These are phyloP conservation scores for Astrephomene gubernaculifera DNA, from an alignment of 139 green algal species.

Conservation along the genomic window DNA sequence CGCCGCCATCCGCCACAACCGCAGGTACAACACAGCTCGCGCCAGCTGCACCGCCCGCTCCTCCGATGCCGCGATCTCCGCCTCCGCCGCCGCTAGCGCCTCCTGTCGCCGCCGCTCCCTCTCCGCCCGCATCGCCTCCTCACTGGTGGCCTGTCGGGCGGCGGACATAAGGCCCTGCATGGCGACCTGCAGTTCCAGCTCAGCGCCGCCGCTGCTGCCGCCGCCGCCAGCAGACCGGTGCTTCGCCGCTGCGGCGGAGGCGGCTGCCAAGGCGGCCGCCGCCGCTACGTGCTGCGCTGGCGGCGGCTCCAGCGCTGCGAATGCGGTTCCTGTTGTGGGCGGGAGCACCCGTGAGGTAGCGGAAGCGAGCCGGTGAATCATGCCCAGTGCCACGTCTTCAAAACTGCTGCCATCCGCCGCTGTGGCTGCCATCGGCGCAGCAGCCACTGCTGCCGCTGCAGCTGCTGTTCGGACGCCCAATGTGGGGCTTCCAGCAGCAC, in stretches of 20 bases:
- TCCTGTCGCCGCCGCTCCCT: constrained; percentile 4
- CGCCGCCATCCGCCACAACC: constrained; percentile 12
- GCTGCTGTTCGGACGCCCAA: background rate
- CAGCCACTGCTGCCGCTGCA: background rate
- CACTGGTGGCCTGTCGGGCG: background rate
- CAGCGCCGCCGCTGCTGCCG: background rate
- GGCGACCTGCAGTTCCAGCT: constrained; percentile 22
- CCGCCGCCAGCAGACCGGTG: background rate
- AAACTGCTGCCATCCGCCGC: constrained; percentile 1
- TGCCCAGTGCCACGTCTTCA: background rate
- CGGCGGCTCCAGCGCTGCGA: constrained; percentile 1
- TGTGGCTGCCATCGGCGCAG: background rate
- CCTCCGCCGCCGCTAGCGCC: constrained; percentile 13
- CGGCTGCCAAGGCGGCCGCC: constrained; percentile 18
- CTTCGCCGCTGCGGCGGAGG: background rate
- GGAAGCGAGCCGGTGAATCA: background rate
- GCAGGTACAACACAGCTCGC: background rate
- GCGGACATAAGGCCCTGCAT: constrained; percentile 22
- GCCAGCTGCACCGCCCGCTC: constrained; percentile 4
- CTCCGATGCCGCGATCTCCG: background rate
- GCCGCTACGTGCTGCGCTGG: constrained; percentile 24
- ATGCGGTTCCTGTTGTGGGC: background rate
- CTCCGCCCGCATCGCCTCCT: background rate
- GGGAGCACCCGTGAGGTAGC: background rate
- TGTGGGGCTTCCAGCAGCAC: background rate